phyloP scores from a whole-genome alignment of 345 rosid genomes.

The Noccaea bulbosa region DNA sequence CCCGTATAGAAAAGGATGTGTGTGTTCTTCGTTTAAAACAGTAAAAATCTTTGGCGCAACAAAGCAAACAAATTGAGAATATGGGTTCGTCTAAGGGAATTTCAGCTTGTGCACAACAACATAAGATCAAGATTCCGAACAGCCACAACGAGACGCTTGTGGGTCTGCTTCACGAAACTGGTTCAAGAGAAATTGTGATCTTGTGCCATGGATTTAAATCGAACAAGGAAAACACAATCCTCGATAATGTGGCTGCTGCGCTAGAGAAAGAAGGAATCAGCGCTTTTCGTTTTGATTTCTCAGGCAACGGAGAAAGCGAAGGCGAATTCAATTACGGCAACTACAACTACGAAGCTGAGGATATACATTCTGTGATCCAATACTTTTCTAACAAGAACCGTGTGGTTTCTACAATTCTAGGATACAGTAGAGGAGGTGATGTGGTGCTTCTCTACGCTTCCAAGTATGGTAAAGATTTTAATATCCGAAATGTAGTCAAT shows the following conservation, averaged over 20 bases:
- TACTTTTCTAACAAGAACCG: neutral
- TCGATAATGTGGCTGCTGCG: neutral
- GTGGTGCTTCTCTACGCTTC: conserved; percentile 9
- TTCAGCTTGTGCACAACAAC: neutral
- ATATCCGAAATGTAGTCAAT: neutral
- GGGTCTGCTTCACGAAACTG: neutral
- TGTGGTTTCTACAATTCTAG: neutral
- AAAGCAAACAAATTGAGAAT: neutral
- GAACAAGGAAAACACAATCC: neutral
- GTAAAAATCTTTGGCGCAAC: too few relatives aligned
- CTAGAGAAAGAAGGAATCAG: neutral
- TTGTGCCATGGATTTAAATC: neutral
- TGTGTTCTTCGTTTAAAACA: neutral
- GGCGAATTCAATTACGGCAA: neutral
- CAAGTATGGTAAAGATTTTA: neutral
- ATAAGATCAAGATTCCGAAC: neutral
- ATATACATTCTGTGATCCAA: neutral
- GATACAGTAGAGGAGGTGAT: conserved; percentile 56
- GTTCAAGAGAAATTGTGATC: neutral
- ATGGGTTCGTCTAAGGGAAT: neutral
- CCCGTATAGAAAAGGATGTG: neutral
- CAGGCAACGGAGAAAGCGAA: neutral
- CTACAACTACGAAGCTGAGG: neutral
- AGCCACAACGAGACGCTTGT: neutral
- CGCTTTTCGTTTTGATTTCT: neutral